These are phyloP conservation scores for Antitrichia curtipendula DNA, from an alignment of 225 moss, liverwort and hornwort species.

Conservation along the genomic window DNA sequence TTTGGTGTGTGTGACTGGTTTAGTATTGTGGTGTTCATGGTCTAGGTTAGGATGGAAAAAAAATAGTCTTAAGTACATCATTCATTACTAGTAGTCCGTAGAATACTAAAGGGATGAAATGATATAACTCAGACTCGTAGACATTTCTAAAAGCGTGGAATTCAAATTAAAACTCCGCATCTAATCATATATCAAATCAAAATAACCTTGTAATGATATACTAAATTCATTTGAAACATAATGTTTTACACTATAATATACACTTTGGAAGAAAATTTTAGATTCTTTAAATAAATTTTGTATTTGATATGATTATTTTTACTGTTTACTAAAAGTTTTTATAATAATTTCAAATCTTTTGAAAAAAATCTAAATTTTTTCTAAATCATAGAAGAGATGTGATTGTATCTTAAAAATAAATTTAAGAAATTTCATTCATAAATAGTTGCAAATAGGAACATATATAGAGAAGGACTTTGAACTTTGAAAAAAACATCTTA, in stretches of 20 bases:
- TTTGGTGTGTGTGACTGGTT: background rate
- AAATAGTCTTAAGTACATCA: background rate
- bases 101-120: background rate
- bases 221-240: too few species aligned
- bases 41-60: background rate
- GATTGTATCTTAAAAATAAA: background rate
- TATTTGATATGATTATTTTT: background rate
- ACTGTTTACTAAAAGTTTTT: background rate
- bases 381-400: background rate
- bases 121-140: background rate
- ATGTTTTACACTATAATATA: too few species aligned
- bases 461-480: background rate
- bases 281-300: background rate
- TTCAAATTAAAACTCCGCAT: too few species aligned
- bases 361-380: background rate
- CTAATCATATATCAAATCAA: too few species aligned
- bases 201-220: background rate
- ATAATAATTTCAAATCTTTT: too few species aligned
- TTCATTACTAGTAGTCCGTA: background rate
- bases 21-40: rapidly evolving
- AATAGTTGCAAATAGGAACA: background rate
- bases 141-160: too few species aligned
- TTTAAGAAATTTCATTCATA: background rate
- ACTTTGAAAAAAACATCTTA: background rate
- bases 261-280: background rate